Evolutionary conservation across 192 early-diverging fungal genomes (phyloP), one percentile per base, ranked within the genome.

Genomic region (Coemansia sp.): DNA sequence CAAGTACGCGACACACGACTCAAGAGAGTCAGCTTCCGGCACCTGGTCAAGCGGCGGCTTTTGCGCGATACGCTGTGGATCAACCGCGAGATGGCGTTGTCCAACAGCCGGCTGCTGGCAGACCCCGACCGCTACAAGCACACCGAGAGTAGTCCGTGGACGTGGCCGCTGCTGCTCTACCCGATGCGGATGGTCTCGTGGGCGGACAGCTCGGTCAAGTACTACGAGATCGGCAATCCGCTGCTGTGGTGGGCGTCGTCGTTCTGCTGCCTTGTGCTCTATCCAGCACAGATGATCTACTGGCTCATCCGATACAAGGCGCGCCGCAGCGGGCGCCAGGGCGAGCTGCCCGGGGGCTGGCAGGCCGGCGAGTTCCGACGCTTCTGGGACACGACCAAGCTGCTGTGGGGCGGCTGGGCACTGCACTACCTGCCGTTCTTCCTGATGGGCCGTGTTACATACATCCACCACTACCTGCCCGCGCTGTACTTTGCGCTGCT

Each of bases 401-500:
- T 89, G 11, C 80, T 91, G 33, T 72, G 85, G 18, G 62, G 85
- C 32, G 95, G 94, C n/a, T 99, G 94, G 95, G 75, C 86, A 34
- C 62, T 96, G 39, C 96, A 99, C 67, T 99, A 95, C 67, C 30
- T 87, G 25, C 94, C 94, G 15, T 97, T 96, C 78, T 95, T 72
- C 55, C 81, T 96, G 46, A 97, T 99, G 92, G 95, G 94, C 24
- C 87, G 96, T 26, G 92, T 97, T 30, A 92, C 87, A 0, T 98
- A 97, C 45, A 66, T 97, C 24, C 96, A 99, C 62, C 96, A 97
- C 67, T 97, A 97, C 63, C 94, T 96, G 75, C 94, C 95, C 1
- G 91, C 93, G 8, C 78, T 95, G 9, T 95, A 94, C 50, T 87
- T 92, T 74, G 85, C 84, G 27, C 85, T 85, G 52, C 71, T 97